phyloP scores from a whole-genome alignment of 169 alveolate genomes.

The Plasmodium vivax region DNA sequence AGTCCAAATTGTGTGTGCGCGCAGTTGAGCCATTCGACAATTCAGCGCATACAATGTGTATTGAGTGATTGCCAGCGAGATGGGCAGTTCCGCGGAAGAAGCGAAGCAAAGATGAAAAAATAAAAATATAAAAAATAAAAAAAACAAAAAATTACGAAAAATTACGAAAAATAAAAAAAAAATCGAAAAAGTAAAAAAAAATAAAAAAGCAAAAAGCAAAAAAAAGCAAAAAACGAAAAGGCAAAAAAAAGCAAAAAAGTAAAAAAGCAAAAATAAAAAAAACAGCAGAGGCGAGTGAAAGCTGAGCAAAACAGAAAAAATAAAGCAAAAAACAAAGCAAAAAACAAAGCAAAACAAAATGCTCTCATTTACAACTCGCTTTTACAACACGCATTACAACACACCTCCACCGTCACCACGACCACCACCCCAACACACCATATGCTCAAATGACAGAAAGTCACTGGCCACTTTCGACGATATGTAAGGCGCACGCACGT shows the following conservation, averaged over 20 bases:
- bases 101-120: not conserved
- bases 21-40: not conserved
- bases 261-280: not conserved
- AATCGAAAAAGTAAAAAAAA: not conserved
- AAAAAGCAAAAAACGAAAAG: slow-evolving; percentile 1
- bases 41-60: slow-evolving; percentile 18
- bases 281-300: not conserved
- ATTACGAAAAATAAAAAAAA: not conserved
- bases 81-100: not conserved
- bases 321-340: not conserved
- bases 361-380: not conserved
- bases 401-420: not conserved
- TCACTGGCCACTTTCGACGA: not conserved
- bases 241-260: not conserved
- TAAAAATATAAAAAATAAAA: slow-evolving; percentile 1
- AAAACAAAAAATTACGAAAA: not conserved
- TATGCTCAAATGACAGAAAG: not conserved
- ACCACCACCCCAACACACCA: not conserved
- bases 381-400: not conserved
- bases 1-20: slow-evolving; percentile 6
- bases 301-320: not conserved
- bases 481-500: not conserved
- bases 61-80: not conserved
- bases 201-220: not conserved
- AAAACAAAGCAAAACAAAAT: not conserved